Percentiles rank a stretch among this genome's conserved stretches.
Evolutionary conservation across 805 yeast genomes (phyloP).

Genomic region (Suhomyces tanzawaensis): DNA sequence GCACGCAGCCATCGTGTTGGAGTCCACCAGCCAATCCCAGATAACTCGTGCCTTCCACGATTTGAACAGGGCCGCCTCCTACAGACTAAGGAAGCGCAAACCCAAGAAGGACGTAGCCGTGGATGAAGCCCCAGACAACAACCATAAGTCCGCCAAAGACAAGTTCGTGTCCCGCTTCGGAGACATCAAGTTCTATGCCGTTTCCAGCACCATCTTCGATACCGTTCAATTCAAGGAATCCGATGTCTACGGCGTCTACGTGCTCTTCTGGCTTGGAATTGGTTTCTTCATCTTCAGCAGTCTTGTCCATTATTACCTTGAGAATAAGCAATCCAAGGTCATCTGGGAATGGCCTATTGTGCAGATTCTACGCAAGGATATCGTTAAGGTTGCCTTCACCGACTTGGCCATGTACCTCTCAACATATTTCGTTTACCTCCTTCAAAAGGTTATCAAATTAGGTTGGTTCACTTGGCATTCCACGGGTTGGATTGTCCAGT

Average conservation of each 20-base stretch:
- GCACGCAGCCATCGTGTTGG: background rate
- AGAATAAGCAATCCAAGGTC: constrained; percentile 43
- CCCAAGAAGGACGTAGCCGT: background rate
- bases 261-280: constrained; percentile 72
- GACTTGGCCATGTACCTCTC: constrained; percentile 74
- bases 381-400: constrained; percentile 65
- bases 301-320: constrained; percentile 50
- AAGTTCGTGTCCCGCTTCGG: constrained; percentile 50
- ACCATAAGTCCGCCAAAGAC: constrained; percentile 17
- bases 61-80: background rate
- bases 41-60: background rate
- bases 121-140: background rate
- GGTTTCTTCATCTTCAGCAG: constrained; percentile 54
- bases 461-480: constrained; percentile 56
- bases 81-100: background rate
- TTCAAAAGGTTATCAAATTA: constrained; percentile 55
- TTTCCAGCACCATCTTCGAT: constrained; percentile 52
- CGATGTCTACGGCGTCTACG: constrained; percentile 75
- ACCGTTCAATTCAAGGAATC: constrained; percentile 42
- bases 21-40: background rate
- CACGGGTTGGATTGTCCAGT: constrained; percentile 63
- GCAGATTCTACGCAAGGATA: constrained; percentile 54
- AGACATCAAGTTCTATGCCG: constrained; percentile 47
- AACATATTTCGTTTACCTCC: constrained; percentile 55
- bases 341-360: constrained; percentile 54